phyloP scores from a whole-genome alignment of 2,329 filamentous ascomycete genomes.

The Domatiomyces catenatus region DNA sequence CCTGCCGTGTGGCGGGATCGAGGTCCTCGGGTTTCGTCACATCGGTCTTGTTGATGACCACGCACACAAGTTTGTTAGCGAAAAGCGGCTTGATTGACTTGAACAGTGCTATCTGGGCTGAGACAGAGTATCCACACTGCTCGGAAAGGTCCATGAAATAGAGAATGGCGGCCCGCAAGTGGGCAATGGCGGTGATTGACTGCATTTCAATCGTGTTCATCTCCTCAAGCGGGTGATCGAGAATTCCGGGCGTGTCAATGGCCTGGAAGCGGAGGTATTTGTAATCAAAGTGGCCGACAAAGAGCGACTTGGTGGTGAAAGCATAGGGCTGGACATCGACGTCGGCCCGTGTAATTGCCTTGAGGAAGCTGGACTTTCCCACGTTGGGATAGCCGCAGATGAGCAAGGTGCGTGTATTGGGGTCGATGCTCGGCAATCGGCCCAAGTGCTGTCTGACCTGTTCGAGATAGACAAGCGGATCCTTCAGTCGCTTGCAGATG shows the following conservation, averaged over 20 bases:
- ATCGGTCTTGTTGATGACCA: constrained; percentile 98
- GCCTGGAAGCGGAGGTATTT: constrained; percentile 83
- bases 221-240: constrained; percentile 93
- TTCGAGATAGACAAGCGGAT: constrained; percentile 87
- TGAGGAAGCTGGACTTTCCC: constrained; percentile 90
- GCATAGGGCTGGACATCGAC: constrained; percentile 96
- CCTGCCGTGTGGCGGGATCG: constrained; percentile 58
- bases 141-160: constrained; percentile 98
- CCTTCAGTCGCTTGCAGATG: constrained; percentile 84
- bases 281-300: constrained; percentile 95
- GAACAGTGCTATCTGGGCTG: constrained; percentile 87
- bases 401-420: constrained; percentile 85
- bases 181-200: constrained; percentile 92
- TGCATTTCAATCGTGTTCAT: constrained; percentile 99
- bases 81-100: constrained; percentile 94
- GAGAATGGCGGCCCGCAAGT: constrained; percentile 83
- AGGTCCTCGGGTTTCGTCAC: constrained; percentile 76
- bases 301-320: constrained; percentile 94
- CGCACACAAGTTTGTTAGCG: constrained; percentile 90
- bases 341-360: constrained; percentile 82
- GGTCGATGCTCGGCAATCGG: constrained; percentile 94
- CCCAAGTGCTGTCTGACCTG: constrained; percentile 94
- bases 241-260: constrained; percentile 95
- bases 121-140: constrained; percentile 87
- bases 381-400: constrained; percentile 98